Evolutionary conservation across 2,329 filamentous ascomycete genomes (phyloP).

Genomic region (Aspergillus pseudotamarii): DNA sequence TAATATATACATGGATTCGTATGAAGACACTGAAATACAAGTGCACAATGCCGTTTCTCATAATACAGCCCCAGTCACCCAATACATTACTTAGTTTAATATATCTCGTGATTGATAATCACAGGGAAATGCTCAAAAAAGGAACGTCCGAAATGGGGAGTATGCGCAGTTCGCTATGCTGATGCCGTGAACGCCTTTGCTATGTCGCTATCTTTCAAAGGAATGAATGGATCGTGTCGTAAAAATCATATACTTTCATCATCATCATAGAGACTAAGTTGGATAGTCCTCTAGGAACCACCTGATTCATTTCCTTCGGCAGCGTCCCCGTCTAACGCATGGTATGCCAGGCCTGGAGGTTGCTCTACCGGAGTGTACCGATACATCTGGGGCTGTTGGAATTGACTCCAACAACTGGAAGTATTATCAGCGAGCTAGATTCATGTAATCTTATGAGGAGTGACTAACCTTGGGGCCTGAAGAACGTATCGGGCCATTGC

Average conservation of each 20-base stretch:
- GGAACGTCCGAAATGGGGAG: not conserved
- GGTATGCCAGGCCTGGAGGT: conserved; percentile 15
- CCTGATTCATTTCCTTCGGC: conserved; percentile 19
- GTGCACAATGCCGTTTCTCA: not conserved
- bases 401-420: conserved; percentile 50
- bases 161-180: not conserved
- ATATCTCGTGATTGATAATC: not conserved
- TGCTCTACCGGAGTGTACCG: conserved; percentile 34
- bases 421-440: conserved; percentile 7
- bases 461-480: conserved; percentile 48
- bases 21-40: not conserved
- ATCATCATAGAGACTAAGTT: not conserved
- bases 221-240: conserved; percentile 12
- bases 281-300: not conserved
- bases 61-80: not conserved
- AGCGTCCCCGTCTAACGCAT: conserved; percentile 26
- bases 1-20: not conserved
- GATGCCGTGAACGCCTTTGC: conserved; percentile 4
- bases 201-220: not conserved
- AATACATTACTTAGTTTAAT: not conserved
- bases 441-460: not conserved
- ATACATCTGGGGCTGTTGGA: conserved; percentile 37
- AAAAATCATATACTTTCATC: conserved; percentile 11
- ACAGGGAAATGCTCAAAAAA: not conserved
- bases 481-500: conserved; percentile 86